A percentile compares a stretch with the other conserved stretches of the same genome.
Conservation (phyloP, 2,329 filamentous ascomycete genomes). For the Claviceps paspali region DNA sequence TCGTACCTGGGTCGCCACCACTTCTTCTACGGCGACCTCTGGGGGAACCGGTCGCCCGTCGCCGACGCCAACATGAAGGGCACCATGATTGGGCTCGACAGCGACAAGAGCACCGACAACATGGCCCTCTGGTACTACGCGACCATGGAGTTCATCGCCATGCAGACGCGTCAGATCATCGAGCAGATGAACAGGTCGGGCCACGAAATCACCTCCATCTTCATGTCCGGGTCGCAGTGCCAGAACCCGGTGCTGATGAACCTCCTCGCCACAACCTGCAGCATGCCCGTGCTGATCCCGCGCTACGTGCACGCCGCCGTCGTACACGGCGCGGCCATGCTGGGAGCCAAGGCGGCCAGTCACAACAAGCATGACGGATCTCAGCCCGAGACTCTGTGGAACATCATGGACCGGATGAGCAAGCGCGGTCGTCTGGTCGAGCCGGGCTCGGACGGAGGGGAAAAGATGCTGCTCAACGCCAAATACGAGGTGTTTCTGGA, state of each 20-base stretch:
- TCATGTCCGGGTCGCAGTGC: constrained; percentile 98
- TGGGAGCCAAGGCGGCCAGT: constrained; percentile 92
- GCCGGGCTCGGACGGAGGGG: constrained; percentile 53
- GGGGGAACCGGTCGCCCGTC: constrained; percentile 89
- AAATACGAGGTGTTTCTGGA: constrained; percentile 97
- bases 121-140: constrained; percentile 88
- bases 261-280: constrained; percentile 77
- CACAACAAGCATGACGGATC: constrained; percentile 49
- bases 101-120: constrained; percentile 73
- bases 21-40: constrained; percentile 97
- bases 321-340: constrained; percentile 95
- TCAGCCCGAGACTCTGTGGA: constrained; percentile 77
- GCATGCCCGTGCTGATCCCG: constrained; percentile 86
- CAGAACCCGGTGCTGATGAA: constrained; percentile 88
- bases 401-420: constrained; percentile 95
- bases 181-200: constrained; percentile 85
- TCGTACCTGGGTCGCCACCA: constrained; percentile 82
- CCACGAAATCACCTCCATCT: constrained; percentile 80
- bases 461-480: constrained; percentile 66
- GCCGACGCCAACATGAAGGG: constrained; percentile 91
- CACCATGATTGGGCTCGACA: constrained; percentile 70
- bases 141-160: constrained; percentile 94
- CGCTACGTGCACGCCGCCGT: constrained; percentile 90
- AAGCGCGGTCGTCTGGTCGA: constrained; percentile 77
- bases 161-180: constrained; percentile 92